phyloP scores from a whole-genome alignment of 495 filamentous ascomycete species.

The Penicillium manginii region DNA sequence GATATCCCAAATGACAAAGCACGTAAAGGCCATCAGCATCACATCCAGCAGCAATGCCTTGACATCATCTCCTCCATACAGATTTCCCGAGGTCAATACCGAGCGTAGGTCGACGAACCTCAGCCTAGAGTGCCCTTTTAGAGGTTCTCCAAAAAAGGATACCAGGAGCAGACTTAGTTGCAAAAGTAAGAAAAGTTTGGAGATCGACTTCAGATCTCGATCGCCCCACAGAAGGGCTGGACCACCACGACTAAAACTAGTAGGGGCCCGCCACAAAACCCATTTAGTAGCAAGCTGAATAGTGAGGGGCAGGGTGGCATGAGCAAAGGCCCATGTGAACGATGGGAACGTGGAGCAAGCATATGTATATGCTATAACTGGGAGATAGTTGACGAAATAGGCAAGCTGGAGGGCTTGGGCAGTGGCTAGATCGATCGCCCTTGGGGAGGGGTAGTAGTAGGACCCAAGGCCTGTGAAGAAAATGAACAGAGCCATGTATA shows the following conservation, averaged over 20 bases:
- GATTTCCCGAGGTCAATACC: background rate
- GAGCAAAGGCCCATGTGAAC: background rate
- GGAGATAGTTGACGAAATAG: conserved; percentile 1
- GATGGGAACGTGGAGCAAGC: conserved; percentile 3
- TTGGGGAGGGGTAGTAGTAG: conserved; percentile 24
- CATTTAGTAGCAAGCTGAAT: conserved; percentile 1
- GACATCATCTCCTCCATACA: background rate
- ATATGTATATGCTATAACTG: conserved; percentile 2
- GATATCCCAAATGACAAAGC: conserved; percentile 12
- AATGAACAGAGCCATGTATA: conserved; percentile 24
- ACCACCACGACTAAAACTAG: background rate
- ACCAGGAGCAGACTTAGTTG: background rate
- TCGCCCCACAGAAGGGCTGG: background rate
- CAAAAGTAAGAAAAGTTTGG: background rate
- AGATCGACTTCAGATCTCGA: background rate
- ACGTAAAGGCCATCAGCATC: conserved; percentile 1
- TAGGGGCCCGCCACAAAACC: background rate
- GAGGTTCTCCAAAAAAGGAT: background rate
- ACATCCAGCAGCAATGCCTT: conserved; percentile 2
- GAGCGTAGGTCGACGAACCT: background rate
- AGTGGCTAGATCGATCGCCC: conserved; percentile 14
- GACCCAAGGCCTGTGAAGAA: conserved; percentile 4
- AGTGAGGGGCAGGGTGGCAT: conserved; percentile 2
- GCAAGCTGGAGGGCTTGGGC: conserved; percentile 11
- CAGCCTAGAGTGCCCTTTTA: background rate